Evolutionary conservation across 805 yeast genomes (phyloP), one percentile per base, ranked within the genome.

Genomic region (Naumovozyma baii): DNA sequence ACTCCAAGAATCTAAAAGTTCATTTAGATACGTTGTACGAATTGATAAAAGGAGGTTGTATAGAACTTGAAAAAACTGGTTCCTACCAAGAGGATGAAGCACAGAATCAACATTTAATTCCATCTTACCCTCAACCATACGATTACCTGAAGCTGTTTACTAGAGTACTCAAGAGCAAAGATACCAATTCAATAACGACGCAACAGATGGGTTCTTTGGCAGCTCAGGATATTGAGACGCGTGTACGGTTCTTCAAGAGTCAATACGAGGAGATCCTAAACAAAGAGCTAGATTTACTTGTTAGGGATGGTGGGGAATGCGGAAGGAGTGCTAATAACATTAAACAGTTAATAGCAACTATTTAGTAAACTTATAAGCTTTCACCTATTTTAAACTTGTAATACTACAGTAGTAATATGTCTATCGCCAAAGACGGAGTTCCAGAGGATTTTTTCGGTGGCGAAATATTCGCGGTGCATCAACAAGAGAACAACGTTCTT

Each of bases 291-390:
- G 64, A 61, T 1, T 64, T 64, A 31, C 50, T 75, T 25, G 58
- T 76, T 8, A 76, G 75, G 49, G 92, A 83, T 47, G 94, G 86
- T 10, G 88, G 88, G 1, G 84, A 78, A 36, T 63, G 72, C 15
- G 87, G 87, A 2, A 70, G 77, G 44, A 70, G 56, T 12, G 69
- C 74, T 5, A 64, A 62, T 40, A 51, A 44, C 19, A 36, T 58
- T 32, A 47, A 46, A n/a, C 49, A 46, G 29, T 37, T 54, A n/a
- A 34, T 54, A 15, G 41, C 36, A 25, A 15, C 18, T 20, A 26
- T 37, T 12, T 31, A n/a, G n/a, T n/a, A n/a, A n/a, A n/a, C n/a
- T n/a, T 14, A 31, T 8, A 31, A 31, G 33, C 33, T 8, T 16
- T 7, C 33, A 8, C 28, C 28, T 22, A 8, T n/a, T n/a, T n/a